Evolutionary conservation across 2,329 filamentous ascomycete species (phyloP).

Genomic region (Penicillium oxalicum): DNA sequence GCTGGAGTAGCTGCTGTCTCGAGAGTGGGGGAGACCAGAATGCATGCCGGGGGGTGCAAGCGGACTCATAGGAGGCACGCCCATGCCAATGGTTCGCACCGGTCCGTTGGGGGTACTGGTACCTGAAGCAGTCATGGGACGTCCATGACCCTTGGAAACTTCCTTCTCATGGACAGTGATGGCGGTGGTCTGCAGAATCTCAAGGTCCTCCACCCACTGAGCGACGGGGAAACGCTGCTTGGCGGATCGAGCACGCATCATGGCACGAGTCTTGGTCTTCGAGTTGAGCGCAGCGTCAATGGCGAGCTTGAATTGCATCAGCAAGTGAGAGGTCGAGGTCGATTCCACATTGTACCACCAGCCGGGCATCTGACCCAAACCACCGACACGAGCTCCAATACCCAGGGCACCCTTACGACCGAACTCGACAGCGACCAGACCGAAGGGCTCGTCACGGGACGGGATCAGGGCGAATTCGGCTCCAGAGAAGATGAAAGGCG

Average conservation of each 20-base stretch:
- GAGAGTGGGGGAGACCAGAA: conserved; percentile 19
- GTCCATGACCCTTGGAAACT: conserved; percentile 26
- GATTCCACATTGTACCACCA: conserved; percentile 67
- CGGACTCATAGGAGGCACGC: conserved; percentile 18
- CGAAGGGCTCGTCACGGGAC: conserved; percentile 63
- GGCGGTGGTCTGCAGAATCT: conserved; percentile 55
- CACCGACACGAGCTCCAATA: conserved; percentile 60
- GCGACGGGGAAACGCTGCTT: conserved; percentile 63
- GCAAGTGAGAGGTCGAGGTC: conserved; percentile 55
- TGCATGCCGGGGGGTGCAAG: conserved; percentile 19
- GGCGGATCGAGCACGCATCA: conserved; percentile 60
- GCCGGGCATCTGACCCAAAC: conserved; percentile 63
- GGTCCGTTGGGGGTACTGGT: conserved; percentile 35
- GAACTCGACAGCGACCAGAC: conserved; percentile 63
- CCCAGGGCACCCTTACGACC: conserved; percentile 62
- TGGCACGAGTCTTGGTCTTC: conserved; percentile 49
- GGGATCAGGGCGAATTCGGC: conserved; percentile 64
- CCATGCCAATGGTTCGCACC: conserved; percentile 15
- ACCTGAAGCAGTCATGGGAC: conserved; percentile 39
- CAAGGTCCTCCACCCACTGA: conserved; percentile 61
- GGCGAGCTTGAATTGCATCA: conserved; percentile 60
- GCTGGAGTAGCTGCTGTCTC: conserved; percentile 20
- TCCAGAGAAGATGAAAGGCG: conserved; percentile 61
- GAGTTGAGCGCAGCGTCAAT: conserved; percentile 57
- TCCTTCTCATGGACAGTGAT: conserved; percentile 52